phyloP scores from a whole-genome alignment of 1,139 yeast species.

The Candida tetrigidarum region DNA sequence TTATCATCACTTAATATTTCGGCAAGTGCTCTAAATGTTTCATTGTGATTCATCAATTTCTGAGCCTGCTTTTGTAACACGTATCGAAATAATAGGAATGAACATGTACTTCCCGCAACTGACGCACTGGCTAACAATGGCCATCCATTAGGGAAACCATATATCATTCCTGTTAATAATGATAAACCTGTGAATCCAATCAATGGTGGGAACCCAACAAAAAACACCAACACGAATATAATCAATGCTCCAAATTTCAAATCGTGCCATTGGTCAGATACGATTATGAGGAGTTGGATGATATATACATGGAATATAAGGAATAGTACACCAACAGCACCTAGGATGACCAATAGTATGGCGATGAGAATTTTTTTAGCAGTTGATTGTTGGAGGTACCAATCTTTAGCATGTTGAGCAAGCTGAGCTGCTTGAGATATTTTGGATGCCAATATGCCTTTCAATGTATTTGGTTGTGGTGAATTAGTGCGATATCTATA shows the following conservation, averaged over 20 bases:
- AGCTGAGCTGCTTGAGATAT: slow-evolving; percentile 3
- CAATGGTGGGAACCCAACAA: slow-evolving; percentile 80
- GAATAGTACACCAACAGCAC: slow-evolving; percentile 30
- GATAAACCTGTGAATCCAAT: slow-evolving; percentile 79
- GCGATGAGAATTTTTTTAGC: slow-evolving; percentile 19
- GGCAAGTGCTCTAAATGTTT: slow-evolving; percentile 74
- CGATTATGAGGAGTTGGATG: slow-evolving; percentile 43
- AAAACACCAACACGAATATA: slow-evolving; percentile 49
- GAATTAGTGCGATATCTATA: slow-evolving; percentile 1
- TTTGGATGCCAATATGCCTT: slow-evolving; percentile 4
- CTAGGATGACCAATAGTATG: slow-evolving; percentile 20
- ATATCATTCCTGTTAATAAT: slow-evolving; percentile 77
- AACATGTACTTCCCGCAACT: slow-evolving; percentile 69
- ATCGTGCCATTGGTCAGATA: slow-evolving; percentile 52
- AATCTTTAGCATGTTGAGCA: slow-evolving; percentile 13
- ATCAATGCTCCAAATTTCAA: slow-evolving; percentile 55
- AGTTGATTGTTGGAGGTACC: slow-evolving; percentile 27
- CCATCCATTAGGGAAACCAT: slow-evolving; percentile 86
- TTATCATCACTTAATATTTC: slow-evolving; percentile 68
- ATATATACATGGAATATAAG: slow-evolving; percentile 54
- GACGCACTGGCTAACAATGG: slow-evolving; percentile 71
- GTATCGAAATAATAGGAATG: slow-evolving; percentile 72
- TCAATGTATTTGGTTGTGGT: slow-evolving; percentile 2
- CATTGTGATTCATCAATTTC: slow-evolving; percentile 52
- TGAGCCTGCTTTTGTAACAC: slow-evolving; percentile 61